phyloP scores from a whole-genome alignment of 2,329 filamentous ascomycete species.

The Corynespora cassiicola region DNA sequence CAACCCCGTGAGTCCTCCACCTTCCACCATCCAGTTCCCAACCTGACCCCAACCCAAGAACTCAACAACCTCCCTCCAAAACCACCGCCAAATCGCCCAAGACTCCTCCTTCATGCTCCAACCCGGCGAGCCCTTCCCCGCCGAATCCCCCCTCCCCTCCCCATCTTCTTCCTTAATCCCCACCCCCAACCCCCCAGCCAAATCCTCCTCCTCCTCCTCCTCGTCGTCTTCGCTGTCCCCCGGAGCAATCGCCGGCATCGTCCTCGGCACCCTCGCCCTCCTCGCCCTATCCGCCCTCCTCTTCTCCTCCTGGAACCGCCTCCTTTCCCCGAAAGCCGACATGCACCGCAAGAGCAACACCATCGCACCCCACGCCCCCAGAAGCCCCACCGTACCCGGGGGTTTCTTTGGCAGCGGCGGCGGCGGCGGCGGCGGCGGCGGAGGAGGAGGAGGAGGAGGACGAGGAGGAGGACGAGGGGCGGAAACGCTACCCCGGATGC shows the following conservation, averaged over 20 bases:
- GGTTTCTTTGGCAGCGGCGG: background rate
- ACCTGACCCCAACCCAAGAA: conserved; percentile 13
- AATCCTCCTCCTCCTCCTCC: background rate
- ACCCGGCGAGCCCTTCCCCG: conserved; percentile 42
- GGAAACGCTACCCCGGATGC: too few relatives aligned
- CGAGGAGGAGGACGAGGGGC: conserved; percentile 2
- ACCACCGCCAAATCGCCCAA: conserved; percentile 30
- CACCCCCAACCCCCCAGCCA: background rate
- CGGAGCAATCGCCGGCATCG: conserved; percentile 58
- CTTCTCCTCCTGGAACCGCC: conserved; percentile 36
- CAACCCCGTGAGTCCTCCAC: conserved; percentile 62
- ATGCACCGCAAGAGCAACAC: conserved; percentile 26
- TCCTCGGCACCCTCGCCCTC: conserved; percentile 58
- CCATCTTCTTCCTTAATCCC: conserved; percentile 10
- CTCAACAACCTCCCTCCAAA: conserved; percentile 23
- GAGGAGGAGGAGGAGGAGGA: conserved; percentile 9
- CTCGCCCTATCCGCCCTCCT: conserved; percentile 26
- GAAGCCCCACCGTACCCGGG: background rate
- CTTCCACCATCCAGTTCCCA: background rate
- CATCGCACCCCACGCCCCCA: conserved; percentile 4
- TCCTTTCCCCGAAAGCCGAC: conserved; percentile 27
- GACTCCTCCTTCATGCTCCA: conserved; percentile 36
- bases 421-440: background rate
- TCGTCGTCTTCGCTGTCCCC: conserved; percentile 26
- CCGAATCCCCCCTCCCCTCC: conserved; percentile 20